Conservation (phyloP, 75 land plant species). For the Picea glauca region DNA sequence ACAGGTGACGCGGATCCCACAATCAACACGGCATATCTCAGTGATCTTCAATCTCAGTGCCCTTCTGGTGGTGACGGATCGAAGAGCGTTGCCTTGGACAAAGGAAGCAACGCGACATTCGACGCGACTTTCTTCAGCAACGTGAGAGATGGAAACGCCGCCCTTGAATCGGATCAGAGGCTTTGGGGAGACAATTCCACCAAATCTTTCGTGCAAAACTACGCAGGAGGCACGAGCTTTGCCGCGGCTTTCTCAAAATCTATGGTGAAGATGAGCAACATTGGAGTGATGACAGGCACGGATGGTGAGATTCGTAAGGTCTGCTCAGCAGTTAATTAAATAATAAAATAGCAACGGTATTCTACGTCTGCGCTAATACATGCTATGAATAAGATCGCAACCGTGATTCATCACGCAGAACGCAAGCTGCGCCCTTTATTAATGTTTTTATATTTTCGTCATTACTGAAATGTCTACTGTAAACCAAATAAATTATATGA, state of each 20-base stretch:
- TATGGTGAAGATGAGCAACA: conserved; percentile 51
- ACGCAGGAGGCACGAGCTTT: conserved; percentile 28
- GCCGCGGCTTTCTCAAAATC: conserved; percentile 28
- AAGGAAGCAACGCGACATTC: conserved; percentile 36
- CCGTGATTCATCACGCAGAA: too few species aligned
- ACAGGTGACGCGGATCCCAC: conserved; percentile 58
- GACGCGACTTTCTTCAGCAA: conserved; percentile 59
- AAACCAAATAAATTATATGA: too few species aligned
- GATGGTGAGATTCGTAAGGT: conserved; percentile 52
- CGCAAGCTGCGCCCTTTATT: too few species aligned
- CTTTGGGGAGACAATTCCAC: conserved; percentile 31
- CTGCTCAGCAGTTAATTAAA: conserved; percentile 42
- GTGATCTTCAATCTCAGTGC: conserved; percentile 29
- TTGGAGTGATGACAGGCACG: conserved; percentile 49
- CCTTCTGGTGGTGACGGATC: conserved; percentile 29
- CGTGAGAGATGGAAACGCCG: conserved; percentile 37
- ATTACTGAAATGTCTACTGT: too few species aligned
- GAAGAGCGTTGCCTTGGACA: conserved; percentile 42
- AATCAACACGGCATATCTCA: conserved; percentile 19
- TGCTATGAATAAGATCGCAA: too few species aligned
- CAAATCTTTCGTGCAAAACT: conserved; percentile 12
- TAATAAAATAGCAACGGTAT: too few species aligned
- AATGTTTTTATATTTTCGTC: too few species aligned
- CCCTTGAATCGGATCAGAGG: conserved; percentile 52
- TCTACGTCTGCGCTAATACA: too few species aligned